phyloP scores from a whole-genome alignment of 768 basidiomycete genomes.

The Leccinum subgranulosum region DNA sequence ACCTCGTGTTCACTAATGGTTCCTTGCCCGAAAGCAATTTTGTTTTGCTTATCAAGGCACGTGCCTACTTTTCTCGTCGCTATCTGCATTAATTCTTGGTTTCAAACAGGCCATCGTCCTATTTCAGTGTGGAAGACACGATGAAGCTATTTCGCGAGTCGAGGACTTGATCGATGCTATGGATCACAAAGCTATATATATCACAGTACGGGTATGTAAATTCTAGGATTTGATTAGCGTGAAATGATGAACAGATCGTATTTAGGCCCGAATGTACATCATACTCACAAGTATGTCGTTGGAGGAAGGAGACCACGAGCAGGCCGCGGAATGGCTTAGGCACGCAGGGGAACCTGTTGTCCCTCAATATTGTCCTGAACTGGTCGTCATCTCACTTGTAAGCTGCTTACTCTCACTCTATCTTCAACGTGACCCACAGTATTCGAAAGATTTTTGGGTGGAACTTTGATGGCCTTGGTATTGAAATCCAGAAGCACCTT shows the following conservation, averaged over 20 bases:
- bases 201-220: slow-evolving; percentile 2
- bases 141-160: slow-evolving; percentile 1
- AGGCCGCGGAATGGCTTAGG: not conserved
- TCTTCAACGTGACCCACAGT: not conserved
- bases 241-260: not conserved
- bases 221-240: rapidly evolving
- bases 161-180: not conserved
- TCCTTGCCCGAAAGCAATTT: not conserved
- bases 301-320: not conserved
- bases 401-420: not conserved
- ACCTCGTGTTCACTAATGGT: slow-evolving; percentile 5
- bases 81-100: not conserved
- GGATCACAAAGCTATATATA: not conserved
- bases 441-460: slow-evolving; percentile 9
- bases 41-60: slow-evolving; percentile 13
- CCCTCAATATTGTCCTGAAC: not conserved
- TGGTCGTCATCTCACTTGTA: slow-evolving; percentile 10
- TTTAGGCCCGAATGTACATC: slow-evolving; percentile 9
- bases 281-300: not conserved
- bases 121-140: slow-evolving; percentile 5
- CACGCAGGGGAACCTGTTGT: no score
- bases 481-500: not conserved
- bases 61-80: rapidly evolving
- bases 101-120: slow-evolving; percentile 2
- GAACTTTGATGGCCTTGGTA: slow-evolving; percentile 4